Evolutionary conservation across 169 alveolate species (phyloP).

Genomic region (Cryptosporidium sp.): DNA sequence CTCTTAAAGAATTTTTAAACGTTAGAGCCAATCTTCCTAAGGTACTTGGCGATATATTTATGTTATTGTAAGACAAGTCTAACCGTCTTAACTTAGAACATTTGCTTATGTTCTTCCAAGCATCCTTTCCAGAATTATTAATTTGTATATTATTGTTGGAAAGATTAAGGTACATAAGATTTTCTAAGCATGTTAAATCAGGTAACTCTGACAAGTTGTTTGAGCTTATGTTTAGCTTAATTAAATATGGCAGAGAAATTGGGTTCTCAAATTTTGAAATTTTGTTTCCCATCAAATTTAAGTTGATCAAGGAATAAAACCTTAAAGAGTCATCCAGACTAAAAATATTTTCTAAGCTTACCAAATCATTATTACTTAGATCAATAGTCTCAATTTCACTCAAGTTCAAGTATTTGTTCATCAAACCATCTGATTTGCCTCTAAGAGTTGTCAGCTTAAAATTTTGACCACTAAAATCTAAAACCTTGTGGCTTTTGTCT

Average conservation of each 20-base stretch:
- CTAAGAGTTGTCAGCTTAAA: slow-evolving; percentile 43
- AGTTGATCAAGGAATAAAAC: slow-evolving; percentile 21
- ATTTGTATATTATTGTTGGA: slow-evolving; percentile 30
- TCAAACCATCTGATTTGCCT: slow-evolving; percentile 21
- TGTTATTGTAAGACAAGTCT: slow-evolving; percentile 37
- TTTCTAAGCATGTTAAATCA: slow-evolving; percentile 30
- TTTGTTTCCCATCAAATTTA: slow-evolving; percentile 34
- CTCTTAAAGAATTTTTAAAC: slow-evolving; percentile 31
- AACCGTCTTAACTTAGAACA: slow-evolving; percentile 27
- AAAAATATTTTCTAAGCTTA: slow-evolving; percentile 28
- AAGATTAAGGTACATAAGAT: slow-evolving; percentile 25
- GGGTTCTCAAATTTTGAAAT: slow-evolving; percentile 40
- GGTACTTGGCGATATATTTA: slow-evolving; percentile 39
- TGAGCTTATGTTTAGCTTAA: slow-evolving; percentile 16
- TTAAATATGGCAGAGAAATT: slow-evolving; percentile 35
- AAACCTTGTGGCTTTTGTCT: slow-evolving; percentile 17
- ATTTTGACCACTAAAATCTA: slow-evolving; percentile 62
- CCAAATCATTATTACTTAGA: slow-evolving; percentile 41
- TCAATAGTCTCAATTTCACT: slow-evolving; percentile 27
- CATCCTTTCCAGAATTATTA: background rate
- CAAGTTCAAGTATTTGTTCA: slow-evolving; percentile 23
- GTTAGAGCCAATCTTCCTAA: slow-evolving; percentile 1
- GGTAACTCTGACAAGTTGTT: slow-evolving; percentile 35
- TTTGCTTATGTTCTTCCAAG: slow-evolving; percentile 31
- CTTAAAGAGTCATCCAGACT: slow-evolving; percentile 40